Conservation (phyloP, 176 grass and related monocot species). For the Oryza punctata region DNA sequence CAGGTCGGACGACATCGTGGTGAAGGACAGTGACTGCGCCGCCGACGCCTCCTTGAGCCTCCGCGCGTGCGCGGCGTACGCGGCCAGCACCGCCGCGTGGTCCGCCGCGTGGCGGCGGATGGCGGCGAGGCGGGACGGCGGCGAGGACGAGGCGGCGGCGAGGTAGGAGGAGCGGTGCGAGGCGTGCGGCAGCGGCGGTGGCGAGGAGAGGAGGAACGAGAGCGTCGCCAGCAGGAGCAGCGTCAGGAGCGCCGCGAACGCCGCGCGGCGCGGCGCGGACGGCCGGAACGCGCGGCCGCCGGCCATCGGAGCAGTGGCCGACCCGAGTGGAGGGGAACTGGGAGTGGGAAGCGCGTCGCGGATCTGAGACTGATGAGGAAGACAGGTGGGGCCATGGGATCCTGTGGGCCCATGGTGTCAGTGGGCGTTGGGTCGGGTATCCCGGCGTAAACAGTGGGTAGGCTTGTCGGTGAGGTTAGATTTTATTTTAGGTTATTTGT, state of each 20-base stretch:
- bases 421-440: not conserved
- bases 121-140: constrained; percentile 55
- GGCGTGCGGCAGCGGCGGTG: not conserved
- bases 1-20: constrained; percentile 64
- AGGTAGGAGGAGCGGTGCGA: not conserved
- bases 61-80: constrained; percentile 74
- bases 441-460: not conserved
- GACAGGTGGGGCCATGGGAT: not conserved
- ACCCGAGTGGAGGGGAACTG: not conserved
- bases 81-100: constrained; percentile 72
- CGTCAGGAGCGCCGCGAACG: constrained; percentile 68
- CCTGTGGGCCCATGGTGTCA: not conserved
- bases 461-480: constrained; percentile 39
- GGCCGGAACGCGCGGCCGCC: constrained; percentile 74
- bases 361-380: constrained; percentile 38
- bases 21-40: constrained; percentile 76
- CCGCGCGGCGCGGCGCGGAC: constrained; percentile 55
- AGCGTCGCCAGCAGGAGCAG: constrained; percentile 53
- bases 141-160: not conserved
- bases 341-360: constrained; percentile 27
- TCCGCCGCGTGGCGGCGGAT: constrained; percentile 72
- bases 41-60: constrained; percentile 85
- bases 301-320: constrained; percentile 51
- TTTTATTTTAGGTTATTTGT: not conserved
- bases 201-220: constrained; percentile 51